Percentiles rank a stretch among this genome's conserved stretches.
These are phyloP conservation scores for Venturia oleaginea DNA, from an alignment of 2,329 filamentous ascomycete genomes.

Conservation along the genomic window DNA sequence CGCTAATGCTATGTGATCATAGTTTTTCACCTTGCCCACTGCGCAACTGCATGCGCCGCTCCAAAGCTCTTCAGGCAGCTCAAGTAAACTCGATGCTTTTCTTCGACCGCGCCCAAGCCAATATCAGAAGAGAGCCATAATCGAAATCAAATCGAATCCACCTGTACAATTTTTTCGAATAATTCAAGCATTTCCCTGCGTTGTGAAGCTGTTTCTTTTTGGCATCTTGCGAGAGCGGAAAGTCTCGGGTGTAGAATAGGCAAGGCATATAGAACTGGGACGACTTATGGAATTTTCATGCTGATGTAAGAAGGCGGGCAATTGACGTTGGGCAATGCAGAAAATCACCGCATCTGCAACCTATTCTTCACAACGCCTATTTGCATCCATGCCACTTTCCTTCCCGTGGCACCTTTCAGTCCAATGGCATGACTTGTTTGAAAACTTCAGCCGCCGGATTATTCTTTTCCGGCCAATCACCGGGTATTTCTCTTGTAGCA, in stretches of 20 bases:
- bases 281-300: not conserved
- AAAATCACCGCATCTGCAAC: not conserved
- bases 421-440: not conserved
- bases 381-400: not conserved
- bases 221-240: not conserved
- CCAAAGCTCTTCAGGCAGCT: constrained; percentile 91
- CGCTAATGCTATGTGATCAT: constrained; percentile 9
- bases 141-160: not conserved
- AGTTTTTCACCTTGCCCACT: constrained; percentile 99
- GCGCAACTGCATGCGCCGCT: constrained; percentile 83
- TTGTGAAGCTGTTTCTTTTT: not conserved
- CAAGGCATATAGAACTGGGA: constrained; percentile 7
- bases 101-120: not conserved
- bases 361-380: not conserved
- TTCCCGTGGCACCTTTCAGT: not conserved
- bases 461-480: not conserved
- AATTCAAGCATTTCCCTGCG: constrained; percentile 1
- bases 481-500: not conserved
- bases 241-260: not conserved
- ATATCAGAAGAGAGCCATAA: not conserved
- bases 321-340: not conserved
- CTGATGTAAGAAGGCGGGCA: not conserved
- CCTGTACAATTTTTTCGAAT: constrained; percentile 4
- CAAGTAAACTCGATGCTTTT: constrained; percentile 54
- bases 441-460: not conserved